A percentile compares a stretch with the other conserved stretches of the same genome.
Conservation (phyloP, 192 early-diverging fungal species). For the Entomortierella parvispora region DNA sequence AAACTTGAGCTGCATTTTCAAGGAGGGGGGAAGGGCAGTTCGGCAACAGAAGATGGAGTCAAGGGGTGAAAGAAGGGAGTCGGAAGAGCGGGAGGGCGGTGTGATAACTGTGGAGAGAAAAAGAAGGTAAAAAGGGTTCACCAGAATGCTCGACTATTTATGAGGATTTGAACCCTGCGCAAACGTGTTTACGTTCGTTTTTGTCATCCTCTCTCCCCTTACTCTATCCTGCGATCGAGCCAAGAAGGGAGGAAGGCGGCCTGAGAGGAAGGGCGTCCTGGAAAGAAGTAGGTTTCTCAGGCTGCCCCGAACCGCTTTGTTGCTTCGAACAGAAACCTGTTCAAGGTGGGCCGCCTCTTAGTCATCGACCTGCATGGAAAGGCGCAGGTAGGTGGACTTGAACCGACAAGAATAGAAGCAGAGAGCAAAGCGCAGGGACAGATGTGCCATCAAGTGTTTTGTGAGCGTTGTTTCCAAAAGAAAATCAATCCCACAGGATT, state of each 20-base stretch:
- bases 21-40: background rate
- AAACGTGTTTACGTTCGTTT: background rate
- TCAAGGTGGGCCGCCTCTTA: background rate
- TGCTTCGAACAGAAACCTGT: background rate
- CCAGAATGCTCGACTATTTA: background rate
- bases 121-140: background rate
- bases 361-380: too few relatives aligned
- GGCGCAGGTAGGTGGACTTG: too few relatives aligned
- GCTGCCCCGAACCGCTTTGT: background rate
- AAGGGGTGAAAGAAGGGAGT: background rate
- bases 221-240: too few relatives aligned
- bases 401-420: too few relatives aligned
- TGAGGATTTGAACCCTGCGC: too few relatives aligned
- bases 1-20: constrained; percentile 16
- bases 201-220: too few relatives aligned
- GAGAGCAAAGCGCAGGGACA: too few relatives aligned
- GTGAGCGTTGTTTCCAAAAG: too few relatives aligned
- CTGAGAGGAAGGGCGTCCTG: background rate
- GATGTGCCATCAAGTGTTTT: too few relatives aligned
- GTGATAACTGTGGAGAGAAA: background rate
- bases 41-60: background rate
- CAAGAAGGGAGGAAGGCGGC: background rate
- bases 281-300: background rate
- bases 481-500: too few relatives aligned
- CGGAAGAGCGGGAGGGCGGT: background rate